Evolutionary conservation across 192 early-diverging fungal species (phyloP).

Genomic region (Podila epigama): DNA sequence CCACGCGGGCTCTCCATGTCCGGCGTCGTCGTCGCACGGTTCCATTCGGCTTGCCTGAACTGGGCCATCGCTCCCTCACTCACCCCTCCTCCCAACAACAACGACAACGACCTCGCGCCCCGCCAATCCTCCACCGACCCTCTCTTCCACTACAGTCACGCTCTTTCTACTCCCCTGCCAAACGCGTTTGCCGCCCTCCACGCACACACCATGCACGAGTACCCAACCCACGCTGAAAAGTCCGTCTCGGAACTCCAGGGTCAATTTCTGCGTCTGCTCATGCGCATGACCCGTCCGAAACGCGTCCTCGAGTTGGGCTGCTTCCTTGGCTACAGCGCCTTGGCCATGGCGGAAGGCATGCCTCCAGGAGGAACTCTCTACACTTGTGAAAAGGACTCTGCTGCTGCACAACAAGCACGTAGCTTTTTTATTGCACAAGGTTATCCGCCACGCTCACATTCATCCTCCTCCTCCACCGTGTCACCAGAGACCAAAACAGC

Average conservation of each 20-base stretch:
- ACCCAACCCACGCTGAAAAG: slow-evolving; percentile 46
- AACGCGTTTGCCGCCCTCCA: slow-evolving; percentile 16
- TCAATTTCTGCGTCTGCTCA: slow-evolving; percentile 55
- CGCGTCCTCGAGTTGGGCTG: slow-evolving; percentile 71
- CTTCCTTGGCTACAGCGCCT: slow-evolving; percentile 70
- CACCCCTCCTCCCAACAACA: neutral
- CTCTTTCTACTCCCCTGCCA: slow-evolving; percentile 17
- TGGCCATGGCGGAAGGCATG: slow-evolving; percentile 75
- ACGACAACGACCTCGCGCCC: neutral
- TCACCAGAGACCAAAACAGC: too few species aligned
- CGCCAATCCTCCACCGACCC: neutral
- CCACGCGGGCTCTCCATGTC: neutral
- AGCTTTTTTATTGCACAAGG: slow-evolving; percentile 18
- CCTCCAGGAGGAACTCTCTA: slow-evolving; percentile 39
- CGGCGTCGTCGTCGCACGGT: neutral
- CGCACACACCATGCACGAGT: neutral
- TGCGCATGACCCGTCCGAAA: slow-evolving; percentile 56
- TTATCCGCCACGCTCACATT: too few species aligned
- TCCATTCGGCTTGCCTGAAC: slow-evolving; percentile 2
- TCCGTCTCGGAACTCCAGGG: slow-evolving; percentile 60
- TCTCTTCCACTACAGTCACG: slow-evolving; percentile 9
- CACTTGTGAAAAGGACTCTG: slow-evolving; percentile 63
- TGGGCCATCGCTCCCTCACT: neutral
- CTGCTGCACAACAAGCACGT: slow-evolving; percentile 54
- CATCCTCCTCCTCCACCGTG: too few species aligned